A percentile compares a stretch with the other conserved stretches of the same genome.
phyloP scores from a whole-genome alignment of 306 rosid genomes.

The Herpetospermum pedunculosum region DNA sequence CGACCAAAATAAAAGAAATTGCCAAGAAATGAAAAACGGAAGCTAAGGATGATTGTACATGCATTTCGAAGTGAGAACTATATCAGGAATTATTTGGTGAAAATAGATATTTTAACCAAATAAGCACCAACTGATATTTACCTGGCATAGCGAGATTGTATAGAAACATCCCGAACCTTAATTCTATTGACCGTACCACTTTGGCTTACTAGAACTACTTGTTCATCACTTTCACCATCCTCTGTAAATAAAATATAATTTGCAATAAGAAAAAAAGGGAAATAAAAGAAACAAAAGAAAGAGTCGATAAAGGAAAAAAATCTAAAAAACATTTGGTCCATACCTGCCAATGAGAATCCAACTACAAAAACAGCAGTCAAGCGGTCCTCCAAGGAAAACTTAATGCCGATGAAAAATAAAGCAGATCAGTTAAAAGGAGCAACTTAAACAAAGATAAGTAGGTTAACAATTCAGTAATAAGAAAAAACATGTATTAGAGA shows the following conservation, averaged over 20 bases:
- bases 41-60: neutral
- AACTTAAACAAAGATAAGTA: neutral
- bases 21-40: neutral
- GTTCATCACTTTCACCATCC: conserved; percentile 97
- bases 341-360: conserved; percentile 81
- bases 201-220: conserved; percentile 94
- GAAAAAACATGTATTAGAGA: neutral
- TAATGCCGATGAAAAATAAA: neutral
- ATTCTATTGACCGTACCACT: conserved; percentile 94
- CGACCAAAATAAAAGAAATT: neutral
- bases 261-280: neutral
- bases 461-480: neutral
- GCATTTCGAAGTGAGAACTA: neutral
- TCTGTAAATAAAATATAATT: conserved; percentile 27
- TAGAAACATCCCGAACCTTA: conserved; percentile 87
- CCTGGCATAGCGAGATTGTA: conserved; percentile 97
- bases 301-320: neutral
- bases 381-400: conserved; percentile 79
- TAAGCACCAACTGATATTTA: conserved; percentile 10
- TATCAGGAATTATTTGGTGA: neutral
- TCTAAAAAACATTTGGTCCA: neutral
- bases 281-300: neutral
- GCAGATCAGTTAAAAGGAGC: conserved; percentile 2
- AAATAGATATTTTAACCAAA: neutral
- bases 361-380: conserved; percentile 90